These are phyloP conservation scores for Arthrobotrys iridis DNA, from an alignment of 2,329 filamentous ascomycete species.

Conservation along the genomic window DNA sequence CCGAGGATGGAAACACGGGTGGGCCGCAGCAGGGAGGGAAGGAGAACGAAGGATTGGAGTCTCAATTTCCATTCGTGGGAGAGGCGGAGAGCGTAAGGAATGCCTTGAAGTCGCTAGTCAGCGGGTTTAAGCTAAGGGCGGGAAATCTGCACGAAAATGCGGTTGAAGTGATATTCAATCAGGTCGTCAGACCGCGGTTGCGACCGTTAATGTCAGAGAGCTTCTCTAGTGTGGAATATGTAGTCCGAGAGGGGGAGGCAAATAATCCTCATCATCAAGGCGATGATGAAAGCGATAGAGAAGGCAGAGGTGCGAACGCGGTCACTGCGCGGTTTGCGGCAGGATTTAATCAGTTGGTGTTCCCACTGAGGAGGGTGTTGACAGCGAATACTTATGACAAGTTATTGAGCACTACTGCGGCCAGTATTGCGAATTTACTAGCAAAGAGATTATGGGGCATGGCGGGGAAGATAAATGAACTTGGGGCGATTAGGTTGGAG, in stretches of 20 bases:
- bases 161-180: constrained; percentile 83
- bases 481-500: constrained; percentile 84
- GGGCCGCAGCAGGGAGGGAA: neutral
- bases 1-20: constrained; percentile 6
- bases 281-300: constrained; percentile 64
- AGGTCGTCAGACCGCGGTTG: constrained; percentile 84
- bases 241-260: constrained; percentile 69
- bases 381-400: constrained; percentile 78
- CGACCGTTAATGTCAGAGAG: constrained; percentile 85
- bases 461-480: constrained; percentile 79
- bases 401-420: constrained; percentile 78
- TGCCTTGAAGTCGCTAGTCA: constrained; percentile 74
- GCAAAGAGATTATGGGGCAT: constrained; percentile 89
- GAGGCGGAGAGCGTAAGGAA: constrained; percentile 76
- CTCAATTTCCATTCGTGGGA: constrained; percentile 81
- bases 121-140: constrained; percentile 79
- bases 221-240: constrained; percentile 92
- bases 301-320: constrained; percentile 67
- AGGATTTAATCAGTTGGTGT: constrained; percentile 85
- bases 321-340: constrained; percentile 83
- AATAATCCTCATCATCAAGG: constrained; percentile 59
- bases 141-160: constrained; percentile 84
- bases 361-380: constrained; percentile 83
- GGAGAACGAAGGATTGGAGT: constrained; percentile 63
- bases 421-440: constrained; percentile 78